These are phyloP conservation scores for Helicostylum pulchrum DNA, from an alignment of 192 early-diverging fungal species.

Conservation along the genomic window DNA sequence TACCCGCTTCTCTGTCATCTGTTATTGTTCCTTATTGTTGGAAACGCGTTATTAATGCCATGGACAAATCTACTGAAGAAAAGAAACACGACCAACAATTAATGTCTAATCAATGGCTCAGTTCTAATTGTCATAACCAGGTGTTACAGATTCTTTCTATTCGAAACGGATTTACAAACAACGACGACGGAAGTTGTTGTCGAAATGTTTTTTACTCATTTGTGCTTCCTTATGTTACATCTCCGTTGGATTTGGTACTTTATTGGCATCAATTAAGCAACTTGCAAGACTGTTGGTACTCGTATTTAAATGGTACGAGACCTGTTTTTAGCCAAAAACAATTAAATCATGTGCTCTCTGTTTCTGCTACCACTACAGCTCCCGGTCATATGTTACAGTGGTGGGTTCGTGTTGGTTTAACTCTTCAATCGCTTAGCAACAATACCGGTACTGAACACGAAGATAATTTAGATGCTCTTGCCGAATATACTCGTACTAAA, in stretches of 20 bases:
- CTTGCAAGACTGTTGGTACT: slow-evolving; percentile 7
- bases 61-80: background rate
- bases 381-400: slow-evolving; percentile 15
- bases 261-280: slow-evolving; percentile 18
- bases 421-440: slow-evolving; percentile 5
- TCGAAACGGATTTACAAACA: slow-evolving; percentile 5
- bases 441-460: background rate
- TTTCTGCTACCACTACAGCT: slow-evolving; percentile 14
- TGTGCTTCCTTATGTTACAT: slow-evolving; percentile 20
- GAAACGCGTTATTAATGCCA: background rate
- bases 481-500: slow-evolving; percentile 11
- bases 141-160: slow-evolving; percentile 6
- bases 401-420: slow-evolving; percentile 13
- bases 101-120: slow-evolving; percentile 1
- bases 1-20: background rate
- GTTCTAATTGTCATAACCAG: slow-evolving; percentile 2
- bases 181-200: background rate
- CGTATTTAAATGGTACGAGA: slow-evolving; percentile 1
- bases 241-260: slow-evolving; percentile 7
- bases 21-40: background rate
- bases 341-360: slow-evolving; percentile 2
- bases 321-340: slow-evolving; percentile 13
- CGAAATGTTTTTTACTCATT: slow-evolving; percentile 16
- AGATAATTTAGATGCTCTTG: background rate
- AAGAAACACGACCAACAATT: background rate